Percentiles rank a stretch among this genome's conserved stretches.
phyloP scores from a whole-genome alignment of 2,329 filamentous ascomycete species.

The Amylocarpus encephaloides region DNA sequence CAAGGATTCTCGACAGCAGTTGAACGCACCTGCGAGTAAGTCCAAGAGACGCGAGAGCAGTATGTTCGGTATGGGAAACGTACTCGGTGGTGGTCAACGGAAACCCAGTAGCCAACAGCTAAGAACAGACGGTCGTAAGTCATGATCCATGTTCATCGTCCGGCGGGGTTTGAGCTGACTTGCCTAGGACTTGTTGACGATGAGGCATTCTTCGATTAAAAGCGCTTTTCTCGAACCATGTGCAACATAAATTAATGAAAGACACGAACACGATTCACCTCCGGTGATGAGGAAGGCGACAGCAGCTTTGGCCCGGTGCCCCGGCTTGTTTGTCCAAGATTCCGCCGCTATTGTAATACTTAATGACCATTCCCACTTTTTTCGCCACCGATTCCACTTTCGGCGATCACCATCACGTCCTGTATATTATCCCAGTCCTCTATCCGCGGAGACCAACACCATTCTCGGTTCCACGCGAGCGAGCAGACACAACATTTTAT shows the following conservation, averaged over 20 bases:
- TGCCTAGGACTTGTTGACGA: slow-evolving; percentile 27
- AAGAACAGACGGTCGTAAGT: slow-evolving; percentile 27
- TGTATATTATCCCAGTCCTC: slow-evolving; percentile 6
- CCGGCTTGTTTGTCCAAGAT: slow-evolving; percentile 10
- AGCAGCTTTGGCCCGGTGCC: slow-evolving; percentile 25
- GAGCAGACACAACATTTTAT: neutral
- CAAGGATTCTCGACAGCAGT: slow-evolving; percentile 30
- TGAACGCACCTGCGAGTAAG: slow-evolving; percentile 33
- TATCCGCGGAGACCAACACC: neutral
- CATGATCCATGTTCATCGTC: neutral
- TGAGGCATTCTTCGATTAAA: slow-evolving; percentile 31
- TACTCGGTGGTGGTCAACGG: slow-evolving; percentile 31
- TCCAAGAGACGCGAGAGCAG: slow-evolving; percentile 52
- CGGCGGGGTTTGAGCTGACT: slow-evolving; percentile 6
- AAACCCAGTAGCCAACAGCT: slow-evolving; percentile 26
- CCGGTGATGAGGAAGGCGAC: slow-evolving; percentile 1
- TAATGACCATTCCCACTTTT: slow-evolving; percentile 10
- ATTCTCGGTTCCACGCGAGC: slow-evolving; percentile 1
- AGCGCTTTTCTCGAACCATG: neutral
- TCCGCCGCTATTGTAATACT: slow-evolving; percentile 15
- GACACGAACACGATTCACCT: slow-evolving; percentile 4
- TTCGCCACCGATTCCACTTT: neutral
- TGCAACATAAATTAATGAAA: slow-evolving; percentile 3
- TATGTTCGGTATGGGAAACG: slow-evolving; percentile 46
- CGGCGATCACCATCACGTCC: neutral